phyloP scores from a whole-genome alignment of 192 early-diverging fungal genomes.

The Mortierella hygrophila region DNA sequence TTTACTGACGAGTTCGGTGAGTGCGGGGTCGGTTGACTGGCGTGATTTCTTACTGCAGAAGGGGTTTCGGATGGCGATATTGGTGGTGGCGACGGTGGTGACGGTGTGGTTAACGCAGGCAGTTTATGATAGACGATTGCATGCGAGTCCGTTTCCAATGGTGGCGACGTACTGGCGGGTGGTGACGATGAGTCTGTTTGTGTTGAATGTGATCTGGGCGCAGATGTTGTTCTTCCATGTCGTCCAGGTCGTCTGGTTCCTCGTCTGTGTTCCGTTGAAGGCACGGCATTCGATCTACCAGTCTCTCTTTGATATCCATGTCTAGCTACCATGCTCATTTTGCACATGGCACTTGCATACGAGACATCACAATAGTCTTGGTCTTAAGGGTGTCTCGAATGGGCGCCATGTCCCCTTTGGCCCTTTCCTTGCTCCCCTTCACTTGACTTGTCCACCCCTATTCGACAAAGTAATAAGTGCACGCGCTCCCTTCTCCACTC shows the following conservation, averaged over 20 bases:
- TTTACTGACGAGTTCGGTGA: not conserved
- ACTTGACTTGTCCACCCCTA: too few relatives aligned
- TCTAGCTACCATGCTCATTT: too few relatives aligned
- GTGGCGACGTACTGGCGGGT: conserved; percentile 20
- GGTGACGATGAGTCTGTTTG: conserved; percentile 15
- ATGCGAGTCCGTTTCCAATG: conserved; percentile 4
- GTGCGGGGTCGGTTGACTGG: conserved; percentile 25
- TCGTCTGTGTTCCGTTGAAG: conserved; percentile 11
- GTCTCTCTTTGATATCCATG: conserved; percentile 30
- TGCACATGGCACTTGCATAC: too few relatives aligned
- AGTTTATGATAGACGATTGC: conserved; percentile 10
- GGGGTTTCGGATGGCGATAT: conserved; percentile 16
- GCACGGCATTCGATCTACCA: conserved; percentile 26
- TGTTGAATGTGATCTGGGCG: conserved; percentile 25
- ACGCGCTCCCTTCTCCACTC: too few relatives aligned
- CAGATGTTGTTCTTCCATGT: conserved; percentile 20
- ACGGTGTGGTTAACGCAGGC: conserved; percentile 14
- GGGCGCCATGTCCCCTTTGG: too few relatives aligned
- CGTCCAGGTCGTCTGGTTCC: conserved; percentile 30
- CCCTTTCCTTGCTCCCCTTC: too few relatives aligned
- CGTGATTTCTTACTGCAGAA: conserved; percentile 28
- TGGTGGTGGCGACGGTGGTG: not conserved
- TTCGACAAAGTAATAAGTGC: too few relatives aligned
- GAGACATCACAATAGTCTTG: too few relatives aligned
- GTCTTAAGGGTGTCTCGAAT: too few relatives aligned